Base-by-base conservation (phyloP, 2,329 filamentous ascomycete species). In the Sclerotinia glacialis region DNA sequence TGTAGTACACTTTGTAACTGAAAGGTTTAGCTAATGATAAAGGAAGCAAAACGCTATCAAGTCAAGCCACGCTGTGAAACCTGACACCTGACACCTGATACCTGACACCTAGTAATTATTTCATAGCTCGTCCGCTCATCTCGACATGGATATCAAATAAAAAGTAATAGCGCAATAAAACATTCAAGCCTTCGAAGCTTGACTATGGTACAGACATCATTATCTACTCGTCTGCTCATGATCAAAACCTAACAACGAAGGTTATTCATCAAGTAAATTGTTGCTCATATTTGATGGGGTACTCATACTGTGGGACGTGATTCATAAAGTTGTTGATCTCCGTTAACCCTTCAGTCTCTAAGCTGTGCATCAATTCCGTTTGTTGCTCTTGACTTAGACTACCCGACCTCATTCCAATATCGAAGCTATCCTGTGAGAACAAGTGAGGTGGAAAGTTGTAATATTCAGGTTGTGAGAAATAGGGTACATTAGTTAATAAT, bases 381-480 rank as follows among this genome's bases (percentile, higher is more conserved):
- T 95, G 92, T 77, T 96, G 91, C 74, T 92, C 86, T 70, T 93
- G 89, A 67, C 88, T 93, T 42, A 96, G 80, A 67, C 83, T 90
- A 70, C 87, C 92, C 73, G 86, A 86, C 67, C 75, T 85, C 84
- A 75, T 76, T 69, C 79, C 73, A 74, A 81, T 77, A 68, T 79
- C 75, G 40, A 78, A 79, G 66, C 79, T 80, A 14, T 79, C 78
- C 55, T 81, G 79, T 53, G 80, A 78, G 70, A 70, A 76, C 52
- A 73, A 52, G 61, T 70, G 72, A n/a, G 70, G 67, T 3, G 70
- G 69, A 64, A 77, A 77, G 34, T 66, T 70, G 58, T 71, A 74
- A 1, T 72, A 69, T n/a, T 70, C 68, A 26, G 71, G 66, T 58
- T 76, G 72, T 65, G 73, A 73, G 47, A 75, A 74, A 53, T 76